Evolutionary conservation across 2,329 filamentous ascomycete genomes (phyloP).

Genomic region (Beauveria sp.): DNA sequence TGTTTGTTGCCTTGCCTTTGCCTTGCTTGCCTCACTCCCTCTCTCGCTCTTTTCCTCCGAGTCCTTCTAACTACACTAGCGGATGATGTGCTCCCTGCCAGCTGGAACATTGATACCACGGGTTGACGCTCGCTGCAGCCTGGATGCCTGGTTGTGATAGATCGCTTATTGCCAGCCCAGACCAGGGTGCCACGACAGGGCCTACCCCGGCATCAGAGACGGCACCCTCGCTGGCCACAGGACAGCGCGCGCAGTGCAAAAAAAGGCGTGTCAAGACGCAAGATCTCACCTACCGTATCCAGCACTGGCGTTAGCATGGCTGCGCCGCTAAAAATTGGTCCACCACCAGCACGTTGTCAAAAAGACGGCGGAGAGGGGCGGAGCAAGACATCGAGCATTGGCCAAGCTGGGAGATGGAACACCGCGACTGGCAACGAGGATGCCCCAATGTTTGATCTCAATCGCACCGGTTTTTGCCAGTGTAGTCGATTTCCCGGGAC

Average conservation of each 20-base stretch:
- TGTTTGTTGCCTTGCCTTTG: not conserved
- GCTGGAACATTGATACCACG: not conserved
- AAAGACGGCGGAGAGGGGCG: not conserved
- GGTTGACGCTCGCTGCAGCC: not conserved
- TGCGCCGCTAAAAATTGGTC: not conserved
- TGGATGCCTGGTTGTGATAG: constrained; percentile 5
- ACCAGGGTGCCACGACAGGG: not conserved
- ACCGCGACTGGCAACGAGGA: not conserved
- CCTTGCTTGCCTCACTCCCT: not conserved
- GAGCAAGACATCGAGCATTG: not conserved
- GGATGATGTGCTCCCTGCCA: constrained; percentile 3
- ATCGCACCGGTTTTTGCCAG: not conserved
- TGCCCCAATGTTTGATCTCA: not conserved
- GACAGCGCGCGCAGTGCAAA: not conserved
- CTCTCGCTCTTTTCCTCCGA: not conserved
- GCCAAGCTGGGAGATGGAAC: not conserved
- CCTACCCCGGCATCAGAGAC: not conserved
- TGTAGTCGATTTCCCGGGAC: not conserved
- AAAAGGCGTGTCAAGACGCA: too few relatives aligned
- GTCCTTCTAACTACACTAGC: not conserved
- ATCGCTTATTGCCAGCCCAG: constrained; percentile 7
- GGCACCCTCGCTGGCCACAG: not conserved
- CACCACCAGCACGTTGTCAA: constrained; percentile 2
- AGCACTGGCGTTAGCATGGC: not conserved
- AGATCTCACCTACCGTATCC: not conserved